A percentile compares a stretch with the other conserved stretches of the same genome.
These are phyloP conservation scores for Neonothopanus nambi DNA, from an alignment of 1,284 basidiomycete species.

Conservation along the genomic window DNA sequence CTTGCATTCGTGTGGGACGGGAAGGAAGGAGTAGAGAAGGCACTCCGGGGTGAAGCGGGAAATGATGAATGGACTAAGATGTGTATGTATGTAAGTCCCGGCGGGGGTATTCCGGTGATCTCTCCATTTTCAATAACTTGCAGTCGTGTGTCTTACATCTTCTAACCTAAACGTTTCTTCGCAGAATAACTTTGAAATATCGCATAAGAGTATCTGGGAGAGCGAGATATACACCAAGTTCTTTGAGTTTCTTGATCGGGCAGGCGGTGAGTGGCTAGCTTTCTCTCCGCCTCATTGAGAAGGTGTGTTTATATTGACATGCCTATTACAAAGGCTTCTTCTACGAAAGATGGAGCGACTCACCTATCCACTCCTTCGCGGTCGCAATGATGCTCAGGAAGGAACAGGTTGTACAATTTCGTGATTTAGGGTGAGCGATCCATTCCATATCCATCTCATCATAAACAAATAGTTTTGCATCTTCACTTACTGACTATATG, in stretches of 20 bases:
- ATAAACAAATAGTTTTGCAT: too few relatives aligned
- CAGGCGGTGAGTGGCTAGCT: conserved; percentile 26
- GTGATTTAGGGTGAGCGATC: conserved; percentile 23
- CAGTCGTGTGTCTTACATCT: too few relatives aligned
- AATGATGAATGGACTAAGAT: conserved; percentile 26
- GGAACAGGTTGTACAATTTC: conserved; percentile 29
- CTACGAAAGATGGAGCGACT: conserved; percentile 31
- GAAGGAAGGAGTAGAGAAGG: conserved; percentile 23
- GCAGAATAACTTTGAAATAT: conserved; percentile 32
- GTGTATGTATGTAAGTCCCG: conserved; percentile 33
- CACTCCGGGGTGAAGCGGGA: conserved; percentile 24
- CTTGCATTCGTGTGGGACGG: conserved; percentile 25
- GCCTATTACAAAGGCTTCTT: too few relatives aligned
- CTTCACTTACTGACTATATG: background rate
- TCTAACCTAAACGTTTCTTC: background rate
- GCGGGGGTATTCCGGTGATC: too few relatives aligned
- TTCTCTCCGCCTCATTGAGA: too few relatives aligned
- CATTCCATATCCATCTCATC: background rate
- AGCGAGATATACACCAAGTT: conserved; percentile 25
- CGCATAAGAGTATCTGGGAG: conserved; percentile 29
- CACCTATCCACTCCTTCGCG: conserved; percentile 30
- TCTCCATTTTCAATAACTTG: too few relatives aligned
- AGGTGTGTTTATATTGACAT: too few relatives aligned
- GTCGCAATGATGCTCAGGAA: conserved; percentile 29
- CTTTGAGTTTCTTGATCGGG: conserved; percentile 26